phyloP scores from a whole-genome alignment of 2,329 filamentous ascomycete genomes.

The Aulographum hederae region DNA sequence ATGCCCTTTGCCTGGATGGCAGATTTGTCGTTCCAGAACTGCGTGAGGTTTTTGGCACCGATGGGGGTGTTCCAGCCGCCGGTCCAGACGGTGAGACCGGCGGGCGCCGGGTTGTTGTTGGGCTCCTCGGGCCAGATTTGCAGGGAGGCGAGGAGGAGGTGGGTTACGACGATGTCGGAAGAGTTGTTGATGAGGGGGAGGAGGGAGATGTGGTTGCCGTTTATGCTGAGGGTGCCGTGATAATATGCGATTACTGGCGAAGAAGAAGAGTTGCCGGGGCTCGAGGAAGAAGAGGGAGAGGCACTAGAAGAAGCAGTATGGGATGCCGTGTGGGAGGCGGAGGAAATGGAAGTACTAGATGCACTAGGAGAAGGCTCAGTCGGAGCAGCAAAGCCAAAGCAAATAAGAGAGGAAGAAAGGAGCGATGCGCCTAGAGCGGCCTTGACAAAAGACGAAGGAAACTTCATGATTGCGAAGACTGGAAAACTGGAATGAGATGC shows the following conservation, averaged over 20 bases:
- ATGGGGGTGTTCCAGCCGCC: background rate
- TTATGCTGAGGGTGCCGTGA: background rate
- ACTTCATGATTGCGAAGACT: background rate
- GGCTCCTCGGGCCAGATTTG: background rate
- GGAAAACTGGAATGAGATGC: too few relatives aligned
- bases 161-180: background rate
- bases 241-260: background rate
- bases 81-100: background rate
- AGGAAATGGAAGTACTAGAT: too few relatives aligned
- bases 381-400: background rate
- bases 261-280: background rate
- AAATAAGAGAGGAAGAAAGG: background rate
- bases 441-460: background rate
- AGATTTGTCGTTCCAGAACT: constrained; percentile 10
- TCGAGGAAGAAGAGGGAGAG: too few relatives aligned
- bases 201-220: background rate
- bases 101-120: too few relatives aligned
- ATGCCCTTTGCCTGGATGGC: constrained; percentile 10
- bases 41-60: background rate
- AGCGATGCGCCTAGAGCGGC: background rate
- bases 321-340: too few relatives aligned
- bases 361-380: too few relatives aligned
- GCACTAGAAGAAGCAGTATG: too few relatives aligned
- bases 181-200: background rate
- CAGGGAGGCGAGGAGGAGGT: background rate